These are phyloP conservation scores for Centaurea solstitialis DNA, from an alignment of 129 eudicot species.

Conservation along the genomic window DNA sequence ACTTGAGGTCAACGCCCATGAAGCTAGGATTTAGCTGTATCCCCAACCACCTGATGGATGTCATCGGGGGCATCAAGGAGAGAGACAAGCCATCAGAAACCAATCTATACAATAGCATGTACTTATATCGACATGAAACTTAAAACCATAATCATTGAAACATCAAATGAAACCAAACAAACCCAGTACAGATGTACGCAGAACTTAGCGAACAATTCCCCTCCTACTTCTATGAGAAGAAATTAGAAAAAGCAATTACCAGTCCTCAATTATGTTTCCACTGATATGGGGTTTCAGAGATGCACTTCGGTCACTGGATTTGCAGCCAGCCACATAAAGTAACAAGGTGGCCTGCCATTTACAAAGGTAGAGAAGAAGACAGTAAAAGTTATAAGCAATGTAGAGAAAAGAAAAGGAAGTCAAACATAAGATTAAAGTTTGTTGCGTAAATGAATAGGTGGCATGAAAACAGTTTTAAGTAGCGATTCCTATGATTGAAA, in stretches of 20 bases:
- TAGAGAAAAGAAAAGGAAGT: neutral
- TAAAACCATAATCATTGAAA: neutral
- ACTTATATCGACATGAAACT: neutral
- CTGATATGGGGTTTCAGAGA: constrained; percentile 80
- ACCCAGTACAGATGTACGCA: neutral
- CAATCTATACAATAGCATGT: neutral
- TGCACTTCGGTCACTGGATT: constrained; percentile 59
- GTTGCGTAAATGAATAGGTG: neutral
- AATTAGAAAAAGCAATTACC: constrained; percentile 39
- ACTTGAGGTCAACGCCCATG: constrained; percentile 98
- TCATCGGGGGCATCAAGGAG: constrained; percentile 9
- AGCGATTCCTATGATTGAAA: neutral
- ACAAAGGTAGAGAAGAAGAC: constrained; percentile 1
- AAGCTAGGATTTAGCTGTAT: constrained; percentile 95
- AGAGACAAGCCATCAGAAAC: constrained; percentile 7
- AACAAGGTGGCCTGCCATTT: constrained; percentile 69
- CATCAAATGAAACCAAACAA: neutral
- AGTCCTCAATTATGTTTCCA: constrained; percentile 80
- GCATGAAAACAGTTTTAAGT: neutral
- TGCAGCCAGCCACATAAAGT: constrained; percentile 66
- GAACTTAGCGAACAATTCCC: neutral
- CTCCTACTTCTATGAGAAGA: neutral
- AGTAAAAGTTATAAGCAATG: neutral
- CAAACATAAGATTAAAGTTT: neutral
- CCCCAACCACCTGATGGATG: constrained; percentile 83